These are phyloP conservation scores for Athelia sp. DNA, from an alignment of 1,284 basidiomycete genomes.

Conservation along the genomic window DNA sequence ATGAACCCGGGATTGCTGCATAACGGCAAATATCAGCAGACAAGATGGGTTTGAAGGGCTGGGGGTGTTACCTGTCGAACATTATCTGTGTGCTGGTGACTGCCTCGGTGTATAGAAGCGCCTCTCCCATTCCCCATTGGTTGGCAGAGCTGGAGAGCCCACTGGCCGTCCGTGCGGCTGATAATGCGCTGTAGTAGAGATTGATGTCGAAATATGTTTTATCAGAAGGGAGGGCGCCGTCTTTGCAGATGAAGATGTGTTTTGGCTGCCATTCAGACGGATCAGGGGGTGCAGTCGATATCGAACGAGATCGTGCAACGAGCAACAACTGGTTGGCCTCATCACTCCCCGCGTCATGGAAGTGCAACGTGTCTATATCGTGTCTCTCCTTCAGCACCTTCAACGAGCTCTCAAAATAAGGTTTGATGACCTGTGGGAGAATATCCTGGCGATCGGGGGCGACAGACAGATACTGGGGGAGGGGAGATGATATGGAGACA, in stretches of 20 bases:
- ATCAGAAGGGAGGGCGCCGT: slow-evolving; percentile 27
- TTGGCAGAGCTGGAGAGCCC: slow-evolving; percentile 12
- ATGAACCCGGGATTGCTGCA: slow-evolving; percentile 77
- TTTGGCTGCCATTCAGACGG: slow-evolving; percentile 37
- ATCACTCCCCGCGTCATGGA: slow-evolving; percentile 37
- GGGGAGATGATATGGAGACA: slow-evolving; percentile 27
- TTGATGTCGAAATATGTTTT: slow-evolving; percentile 53
- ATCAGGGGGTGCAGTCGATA: slow-evolving; percentile 19
- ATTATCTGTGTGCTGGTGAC: slow-evolving; percentile 96
- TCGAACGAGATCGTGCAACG: slow-evolving; percentile 23
- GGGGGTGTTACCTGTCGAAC: slow-evolving; percentile 69
- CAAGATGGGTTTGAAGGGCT: no score
- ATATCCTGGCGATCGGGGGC: slow-evolving; percentile 31
- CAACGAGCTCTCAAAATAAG: not conserved
- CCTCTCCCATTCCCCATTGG: slow-evolving; percentile 66
- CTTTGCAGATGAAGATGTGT: slow-evolving; percentile 44
- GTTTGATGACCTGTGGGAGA: slow-evolving; percentile 12
- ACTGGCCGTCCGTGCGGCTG: slow-evolving; percentile 20
- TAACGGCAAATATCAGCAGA: no score
- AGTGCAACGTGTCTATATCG: slow-evolving; percentile 60
- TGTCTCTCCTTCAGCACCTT: slow-evolving; percentile 19
- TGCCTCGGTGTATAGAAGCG: slow-evolving; percentile 82
- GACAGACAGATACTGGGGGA: slow-evolving; percentile 51
- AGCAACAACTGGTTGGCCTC: slow-evolving; percentile 17
- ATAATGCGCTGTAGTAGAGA: slow-evolving; percentile 41